Base-by-base conservation (phyloP, 768 basidiomycete species). In the Russula ochroleuca region DNA sequence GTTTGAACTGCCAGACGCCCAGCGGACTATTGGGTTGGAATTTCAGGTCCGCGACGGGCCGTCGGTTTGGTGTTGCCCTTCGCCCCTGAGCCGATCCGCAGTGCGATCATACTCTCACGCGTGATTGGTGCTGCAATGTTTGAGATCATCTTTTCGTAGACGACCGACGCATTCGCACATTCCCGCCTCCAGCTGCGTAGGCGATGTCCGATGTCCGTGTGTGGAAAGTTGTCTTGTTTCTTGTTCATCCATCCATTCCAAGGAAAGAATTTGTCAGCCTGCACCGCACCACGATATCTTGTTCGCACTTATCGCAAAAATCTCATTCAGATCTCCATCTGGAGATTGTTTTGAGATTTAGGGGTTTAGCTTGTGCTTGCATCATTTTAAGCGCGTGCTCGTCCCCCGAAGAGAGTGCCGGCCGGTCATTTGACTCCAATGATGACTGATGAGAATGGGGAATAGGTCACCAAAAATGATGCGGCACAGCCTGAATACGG, bases 31-130 rank as follows among this genome's bases (percentile, higher is more conserved):
- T 38, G 14, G 9, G 14, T 9, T 53, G 19, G 43, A 28, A 45
- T 59, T n/a, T 25, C 47, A 21, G 63, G 63, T 38, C 63, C 63
- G 63, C 15, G 25, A 45, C 63, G 63, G 63, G 37, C 63, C 63
- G 57, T 38, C 8, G 19, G 28, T 21, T 53, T 33, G 43, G 51
- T 41, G 25, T 19, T 25, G 41, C 13, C 33, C 43, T 19, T 49
- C 25, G 53, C 59, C 63, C 63, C 63, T 64, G 59, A 64, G 21
- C 47, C 58, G 40, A 48, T 38, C 25, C 14, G 5, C 52, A 8
- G 23, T 38, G 19, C 37, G 19, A 43, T n/a, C n/a, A n/a, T 41
- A 19, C 49, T 63, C 56, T 38, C 33, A 45, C 50, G 50, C 40
- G 41, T 33, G 28, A 28, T 5, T 9, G 17, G 60, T 31, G 38